Conservation (phyloP, 352 stramenopile genomes). For the Phytophthora cajani region DNA sequence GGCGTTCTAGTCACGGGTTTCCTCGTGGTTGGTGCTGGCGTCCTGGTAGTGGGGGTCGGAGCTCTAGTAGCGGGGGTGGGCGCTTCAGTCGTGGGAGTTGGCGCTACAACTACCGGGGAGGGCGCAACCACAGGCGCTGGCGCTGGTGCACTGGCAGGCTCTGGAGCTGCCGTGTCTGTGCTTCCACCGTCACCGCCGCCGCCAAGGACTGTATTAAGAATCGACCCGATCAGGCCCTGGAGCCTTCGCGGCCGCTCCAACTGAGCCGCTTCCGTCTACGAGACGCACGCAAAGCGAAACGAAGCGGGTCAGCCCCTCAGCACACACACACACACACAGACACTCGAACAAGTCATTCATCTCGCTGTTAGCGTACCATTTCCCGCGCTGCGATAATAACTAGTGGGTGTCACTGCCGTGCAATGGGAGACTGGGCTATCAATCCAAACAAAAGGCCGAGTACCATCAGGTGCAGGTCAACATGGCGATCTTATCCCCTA, state of each 20-base stretch:
- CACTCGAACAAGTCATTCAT: not conserved
- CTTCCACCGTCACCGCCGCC: not conserved
- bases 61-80: conserved; percentile 14
- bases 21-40: conserved; percentile 16
- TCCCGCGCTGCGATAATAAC: conserved; percentile 13
- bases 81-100: conserved; percentile 7
- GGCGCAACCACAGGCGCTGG: not conserved
- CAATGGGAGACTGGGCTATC: conserved; percentile 17
- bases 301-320: not conserved
- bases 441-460: conserved; percentile 11
- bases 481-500: conserved; percentile 36
- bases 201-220: conserved; percentile 35
- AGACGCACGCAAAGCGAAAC: not conserved
- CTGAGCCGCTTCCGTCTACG: conserved; percentile 13
- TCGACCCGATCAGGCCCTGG: conserved; percentile 25
- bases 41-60: conserved; percentile 19
- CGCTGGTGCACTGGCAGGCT: conserved; percentile 21
- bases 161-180: conserved; percentile 24
- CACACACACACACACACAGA: not conserved
- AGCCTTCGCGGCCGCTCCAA: conserved; percentile 15
- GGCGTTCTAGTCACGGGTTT: conserved; percentile 22
- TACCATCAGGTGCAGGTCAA: conserved; percentile 17
- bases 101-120: conserved; percentile 1
- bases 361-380: conserved; percentile 25
- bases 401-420: conserved; percentile 7